Evolutionary conservation across 1,284 basidiomycete genomes (phyloP).

Genomic region (Microbotryum intermedium): DNA sequence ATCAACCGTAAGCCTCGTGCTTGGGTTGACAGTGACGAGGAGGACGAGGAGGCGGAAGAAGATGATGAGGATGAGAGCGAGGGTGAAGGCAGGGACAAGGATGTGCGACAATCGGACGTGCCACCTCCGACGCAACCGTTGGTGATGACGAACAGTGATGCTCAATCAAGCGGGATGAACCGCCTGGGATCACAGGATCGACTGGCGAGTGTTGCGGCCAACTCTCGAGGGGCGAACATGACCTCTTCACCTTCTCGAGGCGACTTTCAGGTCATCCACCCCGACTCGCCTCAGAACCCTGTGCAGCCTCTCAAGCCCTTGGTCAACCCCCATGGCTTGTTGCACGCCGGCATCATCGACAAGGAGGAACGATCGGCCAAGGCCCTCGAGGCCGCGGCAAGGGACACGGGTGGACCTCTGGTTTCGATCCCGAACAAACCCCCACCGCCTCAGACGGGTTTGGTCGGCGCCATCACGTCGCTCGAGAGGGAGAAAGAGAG

Average conservation of each 20-base stretch:
- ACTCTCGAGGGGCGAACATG: neutral
- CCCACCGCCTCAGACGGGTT: slow-evolving; percentile 86
- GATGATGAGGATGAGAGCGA: slow-evolving; percentile 25
- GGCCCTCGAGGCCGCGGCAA: slow-evolving; percentile 81
- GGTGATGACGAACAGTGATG: slow-evolving; percentile 1
- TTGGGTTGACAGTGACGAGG: slow-evolving; percentile 30
- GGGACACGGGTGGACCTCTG: slow-evolving; percentile 77
- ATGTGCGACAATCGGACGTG: neutral
- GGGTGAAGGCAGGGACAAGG: slow-evolving; percentile 2
- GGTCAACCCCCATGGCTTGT: slow-evolving; percentile 51
- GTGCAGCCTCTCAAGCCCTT: slow-evolving; percentile 20
- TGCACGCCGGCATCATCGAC: slow-evolving; percentile 90
- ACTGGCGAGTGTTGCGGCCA: too few relatives aligned
- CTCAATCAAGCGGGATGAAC: too few relatives aligned
- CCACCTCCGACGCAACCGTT: neutral
- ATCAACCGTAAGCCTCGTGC: slow-evolving; percentile 19
- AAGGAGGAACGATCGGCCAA: slow-evolving; percentile 92
- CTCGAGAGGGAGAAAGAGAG: slow-evolving; percentile 90
- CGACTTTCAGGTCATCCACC: neutral
- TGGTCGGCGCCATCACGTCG: slow-evolving; percentile 89
- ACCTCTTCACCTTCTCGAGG: neutral
- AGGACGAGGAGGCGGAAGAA: slow-evolving; percentile 26
- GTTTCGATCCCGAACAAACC: slow-evolving; percentile 92
- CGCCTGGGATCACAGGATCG: neutral
- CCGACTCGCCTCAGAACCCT: neutral